phyloP scores from a whole-genome alignment of 331 rosid genomes.

The Quercus phellos region DNA sequence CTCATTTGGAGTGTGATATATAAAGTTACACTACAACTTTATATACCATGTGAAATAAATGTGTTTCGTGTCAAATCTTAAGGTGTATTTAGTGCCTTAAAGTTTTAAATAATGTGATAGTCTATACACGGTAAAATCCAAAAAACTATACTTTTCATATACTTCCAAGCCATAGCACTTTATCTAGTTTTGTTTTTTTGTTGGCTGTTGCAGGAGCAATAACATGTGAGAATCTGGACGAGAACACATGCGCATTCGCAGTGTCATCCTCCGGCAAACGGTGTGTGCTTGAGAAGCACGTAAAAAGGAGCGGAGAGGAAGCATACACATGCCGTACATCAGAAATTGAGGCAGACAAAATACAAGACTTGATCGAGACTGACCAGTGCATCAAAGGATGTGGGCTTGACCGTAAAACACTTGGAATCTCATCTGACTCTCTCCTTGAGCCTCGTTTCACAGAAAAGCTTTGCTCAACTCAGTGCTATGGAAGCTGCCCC shows the following conservation, averaged over 20 bases:
- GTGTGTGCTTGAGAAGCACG: slow-evolving; percentile 76
- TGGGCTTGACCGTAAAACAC: slow-evolving; percentile 59
- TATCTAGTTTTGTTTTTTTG: neutral
- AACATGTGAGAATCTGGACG: slow-evolving; percentile 53
- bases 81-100: too few relatives aligned
- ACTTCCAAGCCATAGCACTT: too few relatives aligned
- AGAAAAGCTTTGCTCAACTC: slow-evolving; percentile 61
- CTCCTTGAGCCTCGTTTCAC: slow-evolving; percentile 66
- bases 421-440: slow-evolving; percentile 74
- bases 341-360: slow-evolving; percentile 64
- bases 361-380: slow-evolving; percentile 56
- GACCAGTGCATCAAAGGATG: slow-evolving; percentile 61
- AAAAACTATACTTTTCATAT: too few relatives aligned
- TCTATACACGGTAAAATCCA: fast-evolving
- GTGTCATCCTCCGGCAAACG: slow-evolving; percentile 64
- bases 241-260: slow-evolving; percentile 62
- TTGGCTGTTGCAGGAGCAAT: slow-evolving; percentile 35
- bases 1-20: too few relatives aligned
- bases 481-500: slow-evolving; percentile 59
- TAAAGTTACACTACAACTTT: too few relatives aligned
- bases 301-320: slow-evolving; percentile 59
- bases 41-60: too few relatives aligned
- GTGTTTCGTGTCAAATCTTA: too few relatives aligned
- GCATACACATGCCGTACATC: slow-evolving; percentile 67
- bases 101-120: too few relatives aligned